phyloP scores from a whole-genome alignment of 2,329 filamentous ascomycete species.

The Thelonectria olida region DNA sequence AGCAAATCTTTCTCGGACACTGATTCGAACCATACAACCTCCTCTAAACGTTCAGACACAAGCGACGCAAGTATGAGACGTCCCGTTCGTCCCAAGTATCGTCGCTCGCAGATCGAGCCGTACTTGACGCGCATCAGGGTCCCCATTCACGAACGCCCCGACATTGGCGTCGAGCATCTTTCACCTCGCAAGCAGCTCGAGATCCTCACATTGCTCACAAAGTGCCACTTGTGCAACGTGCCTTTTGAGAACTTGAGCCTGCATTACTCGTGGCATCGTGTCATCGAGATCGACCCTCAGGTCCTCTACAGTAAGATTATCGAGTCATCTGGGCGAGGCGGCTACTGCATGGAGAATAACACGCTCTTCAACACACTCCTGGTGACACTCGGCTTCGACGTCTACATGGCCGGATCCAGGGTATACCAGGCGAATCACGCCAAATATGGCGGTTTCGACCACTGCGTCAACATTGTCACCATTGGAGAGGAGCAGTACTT shows the following conservation, averaged over 20 bases:
- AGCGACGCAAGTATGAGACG: not conserved
- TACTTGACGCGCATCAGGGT: conserved; percentile 29
- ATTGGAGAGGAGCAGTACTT: conserved; percentile 58
- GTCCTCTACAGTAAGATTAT: conserved; percentile 54
- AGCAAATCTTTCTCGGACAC: not conserved
- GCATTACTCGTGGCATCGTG: conserved; percentile 55
- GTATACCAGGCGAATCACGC: conserved; percentile 34
- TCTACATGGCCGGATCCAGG: conserved; percentile 61
- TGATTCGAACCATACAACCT: not conserved
- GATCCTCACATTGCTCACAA: conserved; percentile 44
- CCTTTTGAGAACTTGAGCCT: conserved; percentile 65
- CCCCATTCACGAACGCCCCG: conserved; percentile 6
- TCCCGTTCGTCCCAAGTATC: conserved; percentile 12
- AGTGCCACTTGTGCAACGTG: conserved; percentile 57
- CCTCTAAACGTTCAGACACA: not conserved
- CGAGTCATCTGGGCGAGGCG: conserved; percentile 49
- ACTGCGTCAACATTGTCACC: conserved; percentile 68
- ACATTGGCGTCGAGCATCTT: conserved; percentile 1
- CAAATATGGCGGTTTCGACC: conserved; percentile 43
- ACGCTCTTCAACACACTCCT: conserved; percentile 57
- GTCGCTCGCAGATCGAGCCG: conserved; percentile 17
- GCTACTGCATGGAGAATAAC: conserved; percentile 63
- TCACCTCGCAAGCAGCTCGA: conserved; percentile 36
- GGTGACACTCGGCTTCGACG: conserved; percentile 56
- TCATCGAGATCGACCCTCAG: conserved; percentile 50